Conservation (phyloP, 306 rosid genomes). For the Corylus heterophylla region DNA sequence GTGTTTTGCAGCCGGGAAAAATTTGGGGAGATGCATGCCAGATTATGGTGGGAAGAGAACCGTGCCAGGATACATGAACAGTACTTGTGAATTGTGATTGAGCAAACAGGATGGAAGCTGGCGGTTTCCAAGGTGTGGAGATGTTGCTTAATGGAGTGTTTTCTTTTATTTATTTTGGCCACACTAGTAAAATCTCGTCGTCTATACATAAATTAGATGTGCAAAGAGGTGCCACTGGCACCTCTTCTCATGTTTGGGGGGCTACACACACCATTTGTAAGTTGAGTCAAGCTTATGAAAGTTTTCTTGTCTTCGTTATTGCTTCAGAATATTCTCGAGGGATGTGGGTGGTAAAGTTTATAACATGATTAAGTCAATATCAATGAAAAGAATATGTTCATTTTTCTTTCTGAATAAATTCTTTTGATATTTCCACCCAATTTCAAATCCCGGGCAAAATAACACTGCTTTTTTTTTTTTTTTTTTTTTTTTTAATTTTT, state of each 20-base stretch:
- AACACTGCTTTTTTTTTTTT: too few relatives aligned
- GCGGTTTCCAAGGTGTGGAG: constrained; percentile 41
- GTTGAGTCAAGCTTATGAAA: constrained; percentile 21
- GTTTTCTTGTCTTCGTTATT: constrained; percentile 24
- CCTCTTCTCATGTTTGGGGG: constrained; percentile 45
- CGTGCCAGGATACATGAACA: constrained; percentile 94
- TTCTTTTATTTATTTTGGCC: constrained; percentile 40
- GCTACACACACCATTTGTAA: constrained; percentile 31
- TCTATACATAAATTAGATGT: constrained; percentile 41
- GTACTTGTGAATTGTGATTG: constrained; percentile 73
- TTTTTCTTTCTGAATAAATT: background rate
- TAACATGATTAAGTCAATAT: constrained; percentile 37
- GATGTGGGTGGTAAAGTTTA: constrained; percentile 51
- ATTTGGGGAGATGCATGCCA: constrained; percentile 96
- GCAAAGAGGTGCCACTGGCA: constrained; percentile 46
- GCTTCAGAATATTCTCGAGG: constrained; percentile 38
- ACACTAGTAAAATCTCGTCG: constrained; percentile 52
- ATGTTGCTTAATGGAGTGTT: constrained; percentile 42
- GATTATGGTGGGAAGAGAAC: constrained; percentile 99
- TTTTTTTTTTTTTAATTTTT: too few relatives aligned
- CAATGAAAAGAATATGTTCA: constrained; percentile 30
- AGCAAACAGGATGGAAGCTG: constrained; percentile 25
- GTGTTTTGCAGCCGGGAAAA: constrained; percentile 76
- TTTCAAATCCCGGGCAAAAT: too few relatives aligned
- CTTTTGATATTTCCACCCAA: background rate